phyloP scores from a whole-genome alignment of 1,284 basidiomycete genomes.

The Cutaneotrichosporon mucoides region DNA sequence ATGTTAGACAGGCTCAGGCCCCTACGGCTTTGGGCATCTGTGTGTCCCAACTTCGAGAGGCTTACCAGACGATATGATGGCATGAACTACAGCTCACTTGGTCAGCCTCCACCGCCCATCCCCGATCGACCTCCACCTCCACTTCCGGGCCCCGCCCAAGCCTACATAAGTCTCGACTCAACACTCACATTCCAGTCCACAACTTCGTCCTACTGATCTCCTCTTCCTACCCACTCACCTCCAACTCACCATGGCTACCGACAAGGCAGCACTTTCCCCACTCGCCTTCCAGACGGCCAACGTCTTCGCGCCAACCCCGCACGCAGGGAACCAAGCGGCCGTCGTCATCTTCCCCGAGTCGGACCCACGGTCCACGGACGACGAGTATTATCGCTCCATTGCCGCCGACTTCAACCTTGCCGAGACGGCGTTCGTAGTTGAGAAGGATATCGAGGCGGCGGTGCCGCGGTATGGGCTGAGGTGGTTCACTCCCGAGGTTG shows the following conservation, averaged over 20 bases:
- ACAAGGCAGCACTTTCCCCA: background rate
- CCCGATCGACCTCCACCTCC: too few species aligned
- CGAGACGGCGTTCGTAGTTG: slow-evolving; percentile 37
- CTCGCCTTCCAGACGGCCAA: slow-evolving; percentile 32
- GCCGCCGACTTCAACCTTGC: slow-evolving; percentile 38
- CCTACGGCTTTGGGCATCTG: too few species aligned
- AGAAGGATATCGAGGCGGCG: slow-evolving; percentile 9
- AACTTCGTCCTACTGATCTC: too few species aligned
- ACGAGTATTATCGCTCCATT: slow-evolving; percentile 25
- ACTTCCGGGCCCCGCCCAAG: too few species aligned
- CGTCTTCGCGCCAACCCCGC: slow-evolving; percentile 33
- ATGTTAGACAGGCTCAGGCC: too few species aligned
- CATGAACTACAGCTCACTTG: too few species aligned
- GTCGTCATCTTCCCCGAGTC: slow-evolving; percentile 30
- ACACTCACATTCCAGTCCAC: too few species aligned
- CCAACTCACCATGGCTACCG: slow-evolving; percentile 1
- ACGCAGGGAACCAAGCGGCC: slow-evolving; percentile 42
- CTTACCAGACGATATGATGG: too few species aligned
- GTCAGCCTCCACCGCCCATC: too few species aligned
- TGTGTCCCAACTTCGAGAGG: too few species aligned
- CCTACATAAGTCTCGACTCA: too few species aligned
- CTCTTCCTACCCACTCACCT: too few species aligned
- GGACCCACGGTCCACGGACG: slow-evolving; percentile 26
- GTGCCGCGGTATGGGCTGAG: slow-evolving; percentile 29
- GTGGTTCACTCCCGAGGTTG: slow-evolving; percentile 39